Conservation (phyloP, 352 stramenopile species). For the Thraustochytrium striatum region DNA sequence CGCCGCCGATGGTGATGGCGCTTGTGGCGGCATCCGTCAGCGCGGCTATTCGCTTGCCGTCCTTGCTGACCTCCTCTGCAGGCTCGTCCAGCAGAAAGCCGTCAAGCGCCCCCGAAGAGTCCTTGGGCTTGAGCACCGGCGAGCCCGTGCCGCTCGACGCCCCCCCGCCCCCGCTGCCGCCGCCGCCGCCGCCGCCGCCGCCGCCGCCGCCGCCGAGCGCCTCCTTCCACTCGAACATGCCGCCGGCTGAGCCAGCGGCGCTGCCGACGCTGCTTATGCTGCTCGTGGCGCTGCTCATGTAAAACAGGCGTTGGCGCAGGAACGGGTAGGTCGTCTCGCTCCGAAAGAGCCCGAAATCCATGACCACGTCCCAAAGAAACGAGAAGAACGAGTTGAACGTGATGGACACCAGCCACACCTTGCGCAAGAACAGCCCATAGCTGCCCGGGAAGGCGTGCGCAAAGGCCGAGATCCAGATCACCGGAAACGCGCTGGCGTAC, state of each 20-base stretch:
- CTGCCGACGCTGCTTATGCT: background rate
- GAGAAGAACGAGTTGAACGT: constrained; percentile 81
- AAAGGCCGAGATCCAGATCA: constrained; percentile 48
- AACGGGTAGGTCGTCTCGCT: constrained; percentile 37
- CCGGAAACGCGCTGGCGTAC: constrained; percentile 44
- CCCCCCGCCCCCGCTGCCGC: background rate
- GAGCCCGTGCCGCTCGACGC: too few relatives aligned
- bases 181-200: background rate
- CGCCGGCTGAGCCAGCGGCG: background rate
- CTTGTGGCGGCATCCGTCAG: too few relatives aligned
- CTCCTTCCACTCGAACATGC: background rate
- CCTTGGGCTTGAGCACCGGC: too few relatives aligned
- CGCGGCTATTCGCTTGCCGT: too few relatives aligned
- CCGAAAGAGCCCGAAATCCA: constrained; percentile 74
- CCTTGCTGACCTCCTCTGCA: too few relatives aligned
- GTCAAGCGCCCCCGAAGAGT: too few relatives aligned
- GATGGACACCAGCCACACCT: constrained; percentile 68
- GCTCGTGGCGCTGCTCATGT: background rate
- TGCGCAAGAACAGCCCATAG: constrained; percentile 46
- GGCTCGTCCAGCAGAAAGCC: too few relatives aligned
- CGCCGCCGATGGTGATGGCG: too few relatives aligned
- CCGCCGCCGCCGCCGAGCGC: background rate
- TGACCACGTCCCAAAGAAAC: constrained; percentile 79
- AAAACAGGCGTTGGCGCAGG: constrained; percentile 17
- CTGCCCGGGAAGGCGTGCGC: constrained; percentile 26